A percentile compares a stretch with the other conserved stretches of the same genome.
phyloP scores from a whole-genome alignment of 1,284 basidiomycete genomes.

The Coniferiporia sulphurascens region DNA sequence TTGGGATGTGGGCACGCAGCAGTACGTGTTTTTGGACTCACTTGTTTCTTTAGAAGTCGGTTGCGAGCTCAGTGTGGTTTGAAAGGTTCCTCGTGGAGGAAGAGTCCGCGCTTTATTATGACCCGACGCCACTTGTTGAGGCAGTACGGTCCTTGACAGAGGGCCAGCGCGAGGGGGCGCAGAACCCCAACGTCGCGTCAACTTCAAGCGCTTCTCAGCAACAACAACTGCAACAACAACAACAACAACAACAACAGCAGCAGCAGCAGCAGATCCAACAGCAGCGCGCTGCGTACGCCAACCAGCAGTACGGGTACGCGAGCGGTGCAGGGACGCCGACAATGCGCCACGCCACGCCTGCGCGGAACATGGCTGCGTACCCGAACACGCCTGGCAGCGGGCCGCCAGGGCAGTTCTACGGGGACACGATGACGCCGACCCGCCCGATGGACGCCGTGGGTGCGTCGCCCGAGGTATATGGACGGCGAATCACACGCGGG shows the following conservation, averaged over 20 bases:
- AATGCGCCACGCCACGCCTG: not conserved
- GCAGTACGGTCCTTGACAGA: slow-evolving; percentile 9
- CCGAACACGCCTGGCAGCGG: not conserved
- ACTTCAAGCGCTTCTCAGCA: not conserved
- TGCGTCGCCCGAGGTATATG: slow-evolving; percentile 15
- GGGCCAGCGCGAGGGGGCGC: slow-evolving; percentile 8
- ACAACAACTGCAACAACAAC: slow-evolving; percentile 1
- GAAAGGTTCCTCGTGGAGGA: slow-evolving; percentile 53
- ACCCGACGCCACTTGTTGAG: slow-evolving; percentile 44
- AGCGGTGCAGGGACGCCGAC: slow-evolving; percentile 1
- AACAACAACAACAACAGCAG: slow-evolving; percentile 6
- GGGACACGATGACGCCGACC: slow-evolving; percentile 8
- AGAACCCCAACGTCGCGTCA: not conserved
- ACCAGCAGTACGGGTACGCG: slow-evolving; percentile 1
- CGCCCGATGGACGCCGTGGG: slow-evolving; percentile 13
- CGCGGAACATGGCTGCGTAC: not conserved
- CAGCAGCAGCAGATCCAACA: slow-evolving; percentile 2
- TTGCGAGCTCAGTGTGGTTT: not conserved
- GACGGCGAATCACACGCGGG: slow-evolving; percentile 15
- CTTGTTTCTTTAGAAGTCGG: not conserved
- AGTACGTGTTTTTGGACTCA: slow-evolving; percentile 43
- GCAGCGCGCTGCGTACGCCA: not conserved
- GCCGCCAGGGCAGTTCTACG: slow-evolving; percentile 4
- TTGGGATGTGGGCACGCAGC: slow-evolving; percentile 81
- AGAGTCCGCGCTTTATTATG: slow-evolving; percentile 61